A percentile compares a stretch with the other conserved stretches of the same genome.
Conservation (phyloP, 768 basidiomycete species). For the Favolaschia claudopus region DNA sequence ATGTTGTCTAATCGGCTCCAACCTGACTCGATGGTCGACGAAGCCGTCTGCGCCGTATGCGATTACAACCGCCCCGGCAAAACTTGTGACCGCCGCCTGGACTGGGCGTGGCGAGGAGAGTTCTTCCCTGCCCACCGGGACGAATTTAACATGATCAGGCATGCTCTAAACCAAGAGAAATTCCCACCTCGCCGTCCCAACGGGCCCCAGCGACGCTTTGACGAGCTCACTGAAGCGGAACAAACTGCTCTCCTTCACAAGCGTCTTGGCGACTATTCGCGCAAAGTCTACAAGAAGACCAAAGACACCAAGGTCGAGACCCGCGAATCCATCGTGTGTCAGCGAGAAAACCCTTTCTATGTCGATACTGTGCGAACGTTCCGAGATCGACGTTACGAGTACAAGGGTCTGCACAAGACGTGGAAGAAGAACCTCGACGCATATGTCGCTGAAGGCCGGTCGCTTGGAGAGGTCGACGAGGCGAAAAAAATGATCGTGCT, state of each 20-base stretch:
- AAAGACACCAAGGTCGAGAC: conserved; percentile 97
- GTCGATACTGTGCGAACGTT: conserved; percentile 98
- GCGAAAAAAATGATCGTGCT: conserved; percentile 99
- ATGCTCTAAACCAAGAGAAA: conserved; percentile 92
- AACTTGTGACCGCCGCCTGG: conserved; percentile 89
- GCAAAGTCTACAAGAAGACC: conserved; percentile 98
- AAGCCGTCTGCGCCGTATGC: conserved; percentile 96
- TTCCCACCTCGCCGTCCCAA: conserved; percentile 86
- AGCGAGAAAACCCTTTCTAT: conserved; percentile 98
- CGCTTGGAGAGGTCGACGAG: conserved; percentile 90
- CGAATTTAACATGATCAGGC: conserved; percentile 98
- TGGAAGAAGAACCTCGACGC: conserved; percentile 99
- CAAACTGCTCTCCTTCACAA: conserved; percentile 95
- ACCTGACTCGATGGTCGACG: conserved; percentile 97
- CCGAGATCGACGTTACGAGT: conserved; percentile 97
- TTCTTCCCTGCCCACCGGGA: conserved; percentile 97
- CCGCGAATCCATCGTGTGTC: conserved; percentile 94
- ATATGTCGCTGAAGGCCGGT: conserved; percentile 68
- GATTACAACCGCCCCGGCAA: conserved; percentile 98
- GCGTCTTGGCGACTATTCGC: conserved; percentile 96
- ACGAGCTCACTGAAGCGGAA: conserved; percentile 83
- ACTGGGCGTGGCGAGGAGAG: conserved; percentile 99
- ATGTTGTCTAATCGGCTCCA: conserved; percentile 99
- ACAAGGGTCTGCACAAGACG: conserved; percentile 97
- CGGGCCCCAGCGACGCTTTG: conserved; percentile 79